Base-by-base conservation (phyloP, 345 rosid genomes). In the Aegle marmelos region DNA sequence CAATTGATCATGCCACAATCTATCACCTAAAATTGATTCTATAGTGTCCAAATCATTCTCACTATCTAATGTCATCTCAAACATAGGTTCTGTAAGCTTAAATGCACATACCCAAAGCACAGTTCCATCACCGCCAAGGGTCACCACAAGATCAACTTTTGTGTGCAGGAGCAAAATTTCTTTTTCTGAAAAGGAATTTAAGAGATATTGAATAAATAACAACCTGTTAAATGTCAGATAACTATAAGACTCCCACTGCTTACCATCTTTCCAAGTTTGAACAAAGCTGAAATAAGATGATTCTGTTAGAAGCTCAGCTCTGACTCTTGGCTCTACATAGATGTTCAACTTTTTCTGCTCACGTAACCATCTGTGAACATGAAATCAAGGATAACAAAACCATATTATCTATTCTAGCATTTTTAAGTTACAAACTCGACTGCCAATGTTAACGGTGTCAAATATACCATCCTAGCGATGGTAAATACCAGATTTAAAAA, bases 51-150 rank as follows among this genome's bases (percentile, higher is more conserved):
- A 31, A 67, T 71, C 39, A 63, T n/a, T 41, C 13, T 48, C n/a
- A 34, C 50, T 13, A 73, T 75, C 62, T 31, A 63, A 76, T 25
- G 21, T 36, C 63, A 73, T 59, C 63, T 58, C 58, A 77, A 69
- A 70, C 41, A 68, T 5, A 10, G 21, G 19, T 31, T 36, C 22
- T 21, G 56, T 75, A 65, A 68, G 76, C 72, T 45, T 30, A 22
- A 71, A 68, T 33, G 66, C 14, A 79, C 92, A 25, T 91, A 97
- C 99, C 98, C 99, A 97, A 58, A 97, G 93, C 66, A 97, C 98
- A 45, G 99, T 97, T 76, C 99, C 99, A 87, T 97, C 99, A n/a
- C 99, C 99, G 80, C 99, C 99, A 82, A 97, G 99, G 77, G 99
- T 94, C 72, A 93, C 90, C 54, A 97, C 94, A 76, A 97, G 93